Evolutionary conservation across 2,329 filamentous ascomycete species (phyloP), one percentile per base, ranked within the genome.

Genomic region (Neonectria punicea): DNA sequence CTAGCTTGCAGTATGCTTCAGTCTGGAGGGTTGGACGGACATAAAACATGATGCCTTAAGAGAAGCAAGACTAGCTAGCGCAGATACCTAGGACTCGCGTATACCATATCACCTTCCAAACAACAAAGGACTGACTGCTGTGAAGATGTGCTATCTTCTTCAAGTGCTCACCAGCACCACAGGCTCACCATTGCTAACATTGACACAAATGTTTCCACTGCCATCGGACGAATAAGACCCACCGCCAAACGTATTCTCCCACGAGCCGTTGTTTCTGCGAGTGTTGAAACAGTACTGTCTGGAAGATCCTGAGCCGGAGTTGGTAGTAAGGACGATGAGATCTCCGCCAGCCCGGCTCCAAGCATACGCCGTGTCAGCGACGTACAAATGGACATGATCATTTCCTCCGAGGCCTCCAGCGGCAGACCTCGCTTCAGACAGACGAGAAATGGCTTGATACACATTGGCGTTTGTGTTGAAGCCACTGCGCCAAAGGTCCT

Each of bases 401-500:
- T 43, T 43, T 9, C 39, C 39, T 43, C 39, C 39, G 5, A 43
- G 39, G 0, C 39, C 39, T 11, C 39, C 39, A 43, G 39, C n/a
- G 5, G 39, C 13, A 9, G 39, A 18, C 2, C 39, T 43, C 11
- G 39, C 39, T 43, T 9, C 16, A 9, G 39, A 43, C 7, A 43
- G 39, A 4, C 39, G 39, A 18, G 39, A 43, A 20, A 43, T 43
- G n/a, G 39, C 39, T 43, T 43, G 39, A 11, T 43, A 43, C 10
- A 43, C n/a, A 20, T 43, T n/a, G n/a, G 39, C 39, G 5, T 43
- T 20, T 20, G 39, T 43, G 4, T 20, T 83, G 41, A 84, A 90
- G 7, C 77, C 78, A 11, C 84, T 85, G 11, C 83, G 76, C 88
- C 88, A 90, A 46, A 86, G 79, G 8, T 87, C 85, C 72, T 89